Evolutionary conservation across 139 green algal species (phyloP).

Genomic region (Chlorella sp.): DNA sequence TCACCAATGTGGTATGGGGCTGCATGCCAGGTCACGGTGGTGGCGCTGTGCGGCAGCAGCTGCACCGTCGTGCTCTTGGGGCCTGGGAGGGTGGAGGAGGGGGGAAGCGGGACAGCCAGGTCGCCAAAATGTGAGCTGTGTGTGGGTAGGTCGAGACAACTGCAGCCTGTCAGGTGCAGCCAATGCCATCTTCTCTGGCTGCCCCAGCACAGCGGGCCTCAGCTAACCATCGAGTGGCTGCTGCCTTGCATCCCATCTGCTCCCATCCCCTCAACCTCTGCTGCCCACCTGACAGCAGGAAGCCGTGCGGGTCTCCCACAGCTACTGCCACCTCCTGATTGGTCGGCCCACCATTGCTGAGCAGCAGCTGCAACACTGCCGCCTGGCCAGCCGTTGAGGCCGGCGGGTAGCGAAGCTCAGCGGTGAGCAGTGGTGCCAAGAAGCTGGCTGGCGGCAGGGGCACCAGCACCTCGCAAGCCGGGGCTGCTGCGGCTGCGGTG

Average conservation of each 20-base stretch:
- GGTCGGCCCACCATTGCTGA: neutral
- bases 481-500: neutral
- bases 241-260: neutral
- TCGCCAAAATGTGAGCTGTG: too few relatives aligned
- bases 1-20: constrained; percentile 38
- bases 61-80: constrained; percentile 6
- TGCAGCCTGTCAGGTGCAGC: neutral
- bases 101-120: neutral
- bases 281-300: constrained; percentile 30
- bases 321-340: neutral
- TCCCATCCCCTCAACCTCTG: neutral
- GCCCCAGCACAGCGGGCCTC: neutral
- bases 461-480: constrained; percentile 24
- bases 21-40: neutral
- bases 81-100: neutral
- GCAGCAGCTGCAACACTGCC: neutral
- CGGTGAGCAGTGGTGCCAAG: constrained; percentile 8
- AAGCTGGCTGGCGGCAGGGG: constrained; percentile 15
- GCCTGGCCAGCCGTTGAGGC: neutral
- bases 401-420: neutral
- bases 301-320: constrained; percentile 34
- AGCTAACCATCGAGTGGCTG: neutral
- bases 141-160: too few relatives aligned
- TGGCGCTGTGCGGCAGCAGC: neutral
- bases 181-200: neutral